Conservation (phyloP, 768 basidiomycete genomes). For the Leucocoprinus birnbaumii region DNA sequence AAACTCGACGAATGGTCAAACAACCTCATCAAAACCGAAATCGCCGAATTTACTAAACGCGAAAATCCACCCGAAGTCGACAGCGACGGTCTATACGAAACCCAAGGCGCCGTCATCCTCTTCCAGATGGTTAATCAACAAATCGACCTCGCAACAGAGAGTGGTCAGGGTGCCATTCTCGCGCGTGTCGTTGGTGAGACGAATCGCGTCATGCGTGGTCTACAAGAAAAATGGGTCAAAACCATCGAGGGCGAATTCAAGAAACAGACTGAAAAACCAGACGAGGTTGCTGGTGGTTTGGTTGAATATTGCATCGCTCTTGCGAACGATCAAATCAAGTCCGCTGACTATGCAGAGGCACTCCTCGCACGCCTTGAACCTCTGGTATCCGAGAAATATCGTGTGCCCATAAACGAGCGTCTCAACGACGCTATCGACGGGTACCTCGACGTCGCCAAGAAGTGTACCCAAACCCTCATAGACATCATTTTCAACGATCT, state of each 20-base stretch:
- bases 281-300: constrained; percentile 82
- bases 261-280: constrained; percentile 84
- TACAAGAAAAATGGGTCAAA: constrained; percentile 87
- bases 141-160: constrained; percentile 91
- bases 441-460: constrained; percentile 96
- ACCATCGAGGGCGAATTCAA: constrained; percentile 83
- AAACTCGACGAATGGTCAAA: constrained; percentile 97
- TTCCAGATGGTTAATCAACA: constrained; percentile 99
- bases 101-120: constrained; percentile 89
- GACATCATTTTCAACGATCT: constrained; percentile 95
- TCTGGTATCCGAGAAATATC: constrained; percentile 91
- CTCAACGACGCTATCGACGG: constrained; percentile 98
- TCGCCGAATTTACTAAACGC: constrained; percentile 78
- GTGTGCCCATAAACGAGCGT: constrained; percentile 74
- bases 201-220: constrained; percentile 84
- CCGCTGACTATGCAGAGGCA: constrained; percentile 89
- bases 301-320: constrained; percentile 96
- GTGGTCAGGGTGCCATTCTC: constrained; percentile 91
- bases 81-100: constrained; percentile 85
- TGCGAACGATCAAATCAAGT: constrained; percentile 97
- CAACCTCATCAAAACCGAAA: constrained; percentile 91
- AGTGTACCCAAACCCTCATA: constrained; percentile 92
- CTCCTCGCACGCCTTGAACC: constrained; percentile 84
- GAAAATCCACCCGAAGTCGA: constrained; percentile 87
- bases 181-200: constrained; percentile 87